Evolutionary conservation across 176 grass and related monocot species (phyloP), one percentile per base, ranked within the genome.

Genomic region (Aechmea fasciata): DNA sequence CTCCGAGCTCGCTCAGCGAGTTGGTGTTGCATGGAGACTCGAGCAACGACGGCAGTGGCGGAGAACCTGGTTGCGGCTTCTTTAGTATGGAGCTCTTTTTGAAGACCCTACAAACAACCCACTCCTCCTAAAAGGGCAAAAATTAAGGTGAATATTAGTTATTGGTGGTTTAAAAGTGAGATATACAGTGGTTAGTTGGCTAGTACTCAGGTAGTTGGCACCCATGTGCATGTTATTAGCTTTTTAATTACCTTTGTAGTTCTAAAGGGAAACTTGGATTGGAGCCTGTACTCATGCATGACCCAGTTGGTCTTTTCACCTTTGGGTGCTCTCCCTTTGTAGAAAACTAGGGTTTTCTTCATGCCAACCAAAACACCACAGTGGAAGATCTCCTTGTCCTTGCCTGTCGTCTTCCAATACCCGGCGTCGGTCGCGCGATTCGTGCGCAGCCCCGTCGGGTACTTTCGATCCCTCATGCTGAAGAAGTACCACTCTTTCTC

Each of bases 401-500:
- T 77, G 19, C 75, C 75, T 0, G 75, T 77, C 8, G 75, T 69
- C 75, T 77, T 77, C 75, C 75, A 77, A 53, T 77, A 77, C 7
- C 75, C 75, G 18, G 53, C 51, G 3, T 69, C 75, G 13, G 75
- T 77, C 0, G 75, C 75, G 9, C 75, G 65, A 66, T 77, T 77
- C 3, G 75, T 77, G 8, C 75, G 52, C 33, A 77, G 2, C 18
- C 75, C 75, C 3, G 75, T 77, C 1, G 75, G 75, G 66, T 77
- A 77, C 52, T 77, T 77, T 11, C 65, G 51, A 61, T 77, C 75
- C 41, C 24, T 77, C 29, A 77, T n/a, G 29, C 75, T 69, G 52
- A 77, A 77, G 75, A 77, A 77, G 65, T 77, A 77, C 75, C 75
- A 77, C 65, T 77, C 75, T 61, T 69, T 77, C 74, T 77, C 75